Percentiles rank a stretch among this genome's conserved stretches.
Conservation (phyloP, 352 stramenopile species). For the Vaucheria bursata region DNA sequence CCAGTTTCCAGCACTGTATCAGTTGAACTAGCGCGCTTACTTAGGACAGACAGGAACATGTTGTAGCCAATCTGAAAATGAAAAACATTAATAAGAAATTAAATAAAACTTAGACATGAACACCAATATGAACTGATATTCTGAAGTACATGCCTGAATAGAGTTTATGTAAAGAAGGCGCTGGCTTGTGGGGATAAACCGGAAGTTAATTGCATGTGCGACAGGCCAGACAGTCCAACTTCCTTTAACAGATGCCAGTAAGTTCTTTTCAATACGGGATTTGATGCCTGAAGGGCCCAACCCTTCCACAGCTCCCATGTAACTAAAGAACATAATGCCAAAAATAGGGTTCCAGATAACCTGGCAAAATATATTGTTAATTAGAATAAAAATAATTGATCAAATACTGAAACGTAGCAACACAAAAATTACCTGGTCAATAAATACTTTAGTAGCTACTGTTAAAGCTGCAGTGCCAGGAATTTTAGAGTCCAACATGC, state of each 20-base stretch:
- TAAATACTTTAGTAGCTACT: conserved; percentile 65
- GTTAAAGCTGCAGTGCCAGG: conserved; percentile 55
- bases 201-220: conserved; percentile 71
- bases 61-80: conserved; percentile 63
- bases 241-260: conserved; percentile 58
- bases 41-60: conserved; percentile 71
- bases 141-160: conserved; percentile 53
- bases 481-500: conserved; percentile 67
- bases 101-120: not conserved
- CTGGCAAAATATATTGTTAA: conserved; percentile 56
- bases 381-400: conserved; percentile 3
- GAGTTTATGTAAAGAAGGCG: conserved; percentile 75
- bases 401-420: not conserved
- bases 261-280: conserved; percentile 66
- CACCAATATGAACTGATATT: not conserved
- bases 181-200: conserved; percentile 64
- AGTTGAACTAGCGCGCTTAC: conserved; percentile 17
- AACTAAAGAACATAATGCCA: conserved; percentile 72
- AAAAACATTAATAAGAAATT: not conserved
- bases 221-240: conserved; percentile 70
- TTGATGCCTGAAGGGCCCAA: conserved; percentile 60
- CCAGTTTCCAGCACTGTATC: no score
- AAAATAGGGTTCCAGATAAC: conserved; percentile 74
- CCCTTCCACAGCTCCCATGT: conserved; percentile 62
- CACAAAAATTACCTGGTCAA: conserved; percentile 57